Base-by-base conservation (phyloP, 257 asterid genomes). In the Rubia yunnanensis region DNA sequence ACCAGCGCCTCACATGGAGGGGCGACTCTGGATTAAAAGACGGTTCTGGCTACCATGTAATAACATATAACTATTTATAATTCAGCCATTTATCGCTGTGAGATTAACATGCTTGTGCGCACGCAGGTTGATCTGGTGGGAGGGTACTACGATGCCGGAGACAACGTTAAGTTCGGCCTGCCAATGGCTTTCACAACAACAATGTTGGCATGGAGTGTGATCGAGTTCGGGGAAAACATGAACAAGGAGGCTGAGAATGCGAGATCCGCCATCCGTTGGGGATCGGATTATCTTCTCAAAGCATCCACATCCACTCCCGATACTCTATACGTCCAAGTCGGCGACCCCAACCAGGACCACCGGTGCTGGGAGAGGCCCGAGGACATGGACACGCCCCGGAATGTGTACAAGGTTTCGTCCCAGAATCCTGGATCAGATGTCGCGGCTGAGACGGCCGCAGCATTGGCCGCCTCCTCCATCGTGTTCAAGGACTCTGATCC, bases 161-260 rank as follows among this genome's bases (percentile, higher is more conserved):
- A 89, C 79, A 87, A 89, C 60, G 76, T 87, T 18, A 89, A 89
- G 70, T 89, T 87, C 59, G 96, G 96, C 7, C 64, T 86, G 75
- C 96, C 96, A 9, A 87, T 89, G 95, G 96, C 96, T 0, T 89
- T 87, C 10, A 89, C 97, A 0, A 89, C 91, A 13, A 89, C 97
- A 17, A 73, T 89, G 34, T 76, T 89, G 5, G 79, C 94, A 15
- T 89, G 94, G 95, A 89, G 98, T 63, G 86, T 91, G 17, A 75
- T 91, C 18, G 96, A 91, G 69, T 91, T 86, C 36, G 95, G 95
- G 0, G 60, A 56, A 39, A 79, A 80, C 32, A 88, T 88, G 96
- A 63, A 74, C 46, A 69, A 32, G 59, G 84, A 84, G 70, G 69
- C 80, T 17, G 70, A 69, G 2, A 36, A 81, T 31, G 98, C 96